A percentile compares a stretch with the other conserved stretches of the same genome.
Conservation (phyloP, 768 basidiomycete species). For the Tubosaeta sp. region DNA sequence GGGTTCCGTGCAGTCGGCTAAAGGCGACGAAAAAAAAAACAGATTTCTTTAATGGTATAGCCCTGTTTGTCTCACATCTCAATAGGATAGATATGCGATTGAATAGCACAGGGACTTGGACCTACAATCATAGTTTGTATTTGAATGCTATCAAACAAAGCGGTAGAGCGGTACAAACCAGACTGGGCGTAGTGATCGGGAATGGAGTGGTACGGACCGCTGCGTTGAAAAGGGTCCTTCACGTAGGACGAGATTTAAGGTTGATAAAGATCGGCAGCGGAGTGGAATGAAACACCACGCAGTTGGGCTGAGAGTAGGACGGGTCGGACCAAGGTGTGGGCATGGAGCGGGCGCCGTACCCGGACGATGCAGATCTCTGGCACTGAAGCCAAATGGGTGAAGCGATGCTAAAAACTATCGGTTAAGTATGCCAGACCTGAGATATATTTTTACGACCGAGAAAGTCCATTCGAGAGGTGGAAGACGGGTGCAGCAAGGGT, state of each 20-base stretch:
- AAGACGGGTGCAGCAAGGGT: no score
- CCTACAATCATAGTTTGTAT: conserved; percentile 50
- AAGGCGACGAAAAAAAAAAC: conserved; percentile 57
- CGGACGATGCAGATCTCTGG: conserved; percentile 54
- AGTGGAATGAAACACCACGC: conserved; percentile 46
- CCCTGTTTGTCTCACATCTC: conserved; percentile 5
- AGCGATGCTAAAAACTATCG: no score
- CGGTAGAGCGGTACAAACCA: conserved; percentile 50
- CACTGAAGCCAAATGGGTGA: neutral
- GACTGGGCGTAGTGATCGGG: conserved; percentile 32
- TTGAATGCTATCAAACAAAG: conserved; percentile 54
- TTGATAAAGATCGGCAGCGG: conserved; percentile 43
- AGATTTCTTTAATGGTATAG: conserved; percentile 35
- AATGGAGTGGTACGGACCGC: conserved; percentile 54
- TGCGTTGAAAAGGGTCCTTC: conserved; percentile 41
- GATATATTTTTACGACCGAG: no score
- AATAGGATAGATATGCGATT: conserved; percentile 1
- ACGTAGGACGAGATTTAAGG: conserved; percentile 30
- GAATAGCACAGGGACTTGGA: conserved; percentile 7
- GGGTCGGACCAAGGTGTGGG: conserved; percentile 27
- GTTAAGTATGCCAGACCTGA: no score
- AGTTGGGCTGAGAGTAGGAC: conserved; percentile 24
- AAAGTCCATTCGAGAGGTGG: no score
- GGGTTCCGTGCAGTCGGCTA: conserved; percentile 69
- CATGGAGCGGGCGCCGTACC: conserved; percentile 34